Evolutionary conservation across 495 filamentous ascomycete genomes (phyloP), one percentile per base, ranked within the genome.

Genomic region (Penicillium bialowiezense): DNA sequence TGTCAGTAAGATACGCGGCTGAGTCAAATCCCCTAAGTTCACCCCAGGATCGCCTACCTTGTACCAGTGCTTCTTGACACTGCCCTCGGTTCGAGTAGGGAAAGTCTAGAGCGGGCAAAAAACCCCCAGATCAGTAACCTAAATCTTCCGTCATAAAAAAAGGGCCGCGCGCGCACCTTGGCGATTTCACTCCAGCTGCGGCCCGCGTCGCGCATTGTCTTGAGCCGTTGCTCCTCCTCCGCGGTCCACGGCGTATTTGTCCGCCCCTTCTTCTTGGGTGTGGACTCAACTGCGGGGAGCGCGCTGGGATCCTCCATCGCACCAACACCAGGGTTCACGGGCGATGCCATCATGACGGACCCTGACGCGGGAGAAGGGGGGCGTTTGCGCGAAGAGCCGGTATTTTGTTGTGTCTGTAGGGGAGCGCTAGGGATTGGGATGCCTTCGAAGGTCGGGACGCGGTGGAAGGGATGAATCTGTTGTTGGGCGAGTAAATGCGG

Each of bases 31-130:
- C n/a, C n/a, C 33, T 5, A 20, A 50, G 35, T 48, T 7, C 29
- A 5, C n/a, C 48, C 57, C 40, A 40, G 54, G 42, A 34, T 42
- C 42, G 28, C 42, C 43, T 76, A 91, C 91, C 80, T 98, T 98
- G 67, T 98, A 98, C 93, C 93, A 98, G 68, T 98, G 93, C 73
- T 98, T 98, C 78, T 98, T 98, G 9, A 98, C 93, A 60, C 90
- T 96, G 14, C 93, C 93, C 68, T 98, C 93, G 18, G 93, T 98
- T 55, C 93, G 78, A 14, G 80, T 83, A 13, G 93, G 93, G 68
- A 98, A 98, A 8, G 87, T 91, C 89, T 95, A 59, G 45, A 43
- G 41, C n/a, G n/a, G n/a, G n/a, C n/a, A n/a, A 55, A 71, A n/a
- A 44, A 31, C 23, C 1, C 26, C 10, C 42, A 43, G n/a, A 44